Evolutionary conservation across 257 asterid genomes (phyloP), one percentile per base, ranked within the genome.

Genomic region (Buddleja alternifolia): DNA sequence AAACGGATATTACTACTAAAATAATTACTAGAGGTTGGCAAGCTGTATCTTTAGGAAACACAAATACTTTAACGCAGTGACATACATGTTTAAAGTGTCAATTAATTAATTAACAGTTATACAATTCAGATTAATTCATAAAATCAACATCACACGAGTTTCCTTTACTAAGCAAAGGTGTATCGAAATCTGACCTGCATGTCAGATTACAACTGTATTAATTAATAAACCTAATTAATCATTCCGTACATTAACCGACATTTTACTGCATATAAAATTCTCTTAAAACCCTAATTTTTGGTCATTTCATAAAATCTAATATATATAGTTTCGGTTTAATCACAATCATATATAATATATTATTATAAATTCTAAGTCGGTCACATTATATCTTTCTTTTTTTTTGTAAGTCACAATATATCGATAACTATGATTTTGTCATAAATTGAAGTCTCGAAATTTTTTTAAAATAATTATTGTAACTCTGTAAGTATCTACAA

Each of bases 141-240:
- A 72, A 57, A 41, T 59, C 34, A 37, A 40, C 57, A 51, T 34
- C 60, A 4, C 70, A 47, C 19, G 16, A 17, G 20, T 40, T 60
- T 58, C 21, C 44, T 46, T 21, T 52, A 52, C 58, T 42, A 59
- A 55, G 66, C 37, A 55, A 61, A 29, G 34, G 46, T 21, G 10
- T 20, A 60, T 54, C 39, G 73, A 42, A 66, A 45, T 55, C 45
- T 37, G 73, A 65, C 54, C 57, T 9, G 7, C 67, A 69, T 16
- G 23, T 1, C 19, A 66, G 7, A 21, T 10, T 56, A 67, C 83
- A 67, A 74, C 40, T 64, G 56, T 67, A 40, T 65, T 29, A n/a
- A n/a, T n/a, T n/a, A n/a, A 29, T 29, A 1, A 60, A 47, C 55
- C 70, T 59, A 60, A 24, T 8, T 59, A 60, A 24, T 8, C 41